These are phyloP conservation scores for Cymbidium sinense DNA, from an alignment of 106 monocot species.

Conservation along the genomic window DNA sequence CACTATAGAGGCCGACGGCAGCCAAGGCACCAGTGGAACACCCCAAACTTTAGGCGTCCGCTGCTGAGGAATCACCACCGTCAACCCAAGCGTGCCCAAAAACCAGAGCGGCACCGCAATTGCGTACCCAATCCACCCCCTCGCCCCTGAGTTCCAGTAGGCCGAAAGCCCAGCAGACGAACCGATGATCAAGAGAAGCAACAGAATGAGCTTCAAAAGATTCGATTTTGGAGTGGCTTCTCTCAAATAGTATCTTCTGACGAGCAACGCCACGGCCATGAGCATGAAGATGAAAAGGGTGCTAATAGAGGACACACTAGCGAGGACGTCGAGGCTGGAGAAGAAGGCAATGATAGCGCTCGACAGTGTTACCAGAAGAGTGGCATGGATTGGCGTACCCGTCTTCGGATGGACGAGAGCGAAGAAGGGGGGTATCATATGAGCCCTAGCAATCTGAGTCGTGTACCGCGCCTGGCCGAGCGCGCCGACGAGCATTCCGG, in stretches of 20 bases:
- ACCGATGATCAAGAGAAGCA: constrained; percentile 13
- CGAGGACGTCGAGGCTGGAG: constrained; percentile 22
- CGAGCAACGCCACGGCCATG: constrained; percentile 25
- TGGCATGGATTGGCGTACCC: constrained; percentile 24
- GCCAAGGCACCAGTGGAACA: constrained; percentile 32
- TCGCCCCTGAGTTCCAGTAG: constrained; percentile 20
- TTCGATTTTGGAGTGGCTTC: constrained; percentile 12
- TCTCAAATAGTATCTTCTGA: constrained; percentile 24
- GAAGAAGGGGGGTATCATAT: constrained; percentile 29
- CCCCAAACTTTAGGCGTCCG: constrained; percentile 28
- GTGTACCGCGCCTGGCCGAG: constrained; percentile 32
- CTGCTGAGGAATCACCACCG: constrained; percentile 13
- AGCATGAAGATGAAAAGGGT: constrained; percentile 36
- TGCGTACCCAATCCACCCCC: constrained; percentile 27
- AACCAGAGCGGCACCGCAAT: constrained; percentile 23
- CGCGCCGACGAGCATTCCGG: constrained; percentile 25
- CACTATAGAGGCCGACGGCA: constrained; percentile 30
- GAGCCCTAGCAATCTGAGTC: constrained; percentile 28
- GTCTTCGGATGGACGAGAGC: constrained; percentile 34
- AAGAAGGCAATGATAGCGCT: constrained; percentile 21
- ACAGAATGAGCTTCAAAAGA: constrained; percentile 14
- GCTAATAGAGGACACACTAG: constrained; percentile 20
- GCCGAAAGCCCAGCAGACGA: constrained; percentile 20
- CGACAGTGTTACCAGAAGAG: constrained; percentile 15
- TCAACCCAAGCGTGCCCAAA: constrained; percentile 19